These are phyloP conservation scores for Populus tremula DNA, from an alignment of 345 rosid genomes.

Conservation along the genomic window DNA sequence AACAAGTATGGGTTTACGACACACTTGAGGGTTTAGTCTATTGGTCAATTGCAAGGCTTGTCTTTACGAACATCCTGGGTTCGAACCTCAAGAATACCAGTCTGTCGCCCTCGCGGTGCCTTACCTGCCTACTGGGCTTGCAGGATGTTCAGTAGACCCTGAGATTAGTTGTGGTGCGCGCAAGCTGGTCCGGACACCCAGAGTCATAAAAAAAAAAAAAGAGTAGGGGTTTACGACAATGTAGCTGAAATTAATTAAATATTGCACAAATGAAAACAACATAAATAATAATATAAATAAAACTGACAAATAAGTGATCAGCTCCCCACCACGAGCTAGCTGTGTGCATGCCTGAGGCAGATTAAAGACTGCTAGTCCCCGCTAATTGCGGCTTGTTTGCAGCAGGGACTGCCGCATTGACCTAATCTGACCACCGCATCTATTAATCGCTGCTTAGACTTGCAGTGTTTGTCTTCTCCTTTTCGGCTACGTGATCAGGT, in stretches of 20 bases:
- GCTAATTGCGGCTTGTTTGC: slow-evolving; percentile 15
- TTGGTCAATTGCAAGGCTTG: too few species aligned
- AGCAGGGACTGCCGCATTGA: slow-evolving; percentile 4
- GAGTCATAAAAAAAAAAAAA: too few species aligned
- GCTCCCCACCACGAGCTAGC: background rate
- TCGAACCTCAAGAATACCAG: too few species aligned
- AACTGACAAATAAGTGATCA: background rate
- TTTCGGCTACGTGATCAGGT: background rate
- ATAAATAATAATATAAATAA: background rate
- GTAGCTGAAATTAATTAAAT: background rate
- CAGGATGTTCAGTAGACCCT: too few species aligned
- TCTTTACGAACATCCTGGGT: too few species aligned
- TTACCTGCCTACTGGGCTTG: too few species aligned
- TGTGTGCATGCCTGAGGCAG: background rate
- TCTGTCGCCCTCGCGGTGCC: too few species aligned
- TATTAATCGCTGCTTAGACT: background rate
- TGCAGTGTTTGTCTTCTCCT: too few species aligned
- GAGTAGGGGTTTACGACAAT: background rate
- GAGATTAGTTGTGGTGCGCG: too few species aligned
- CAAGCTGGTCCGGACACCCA: too few species aligned
- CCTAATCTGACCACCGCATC: background rate
- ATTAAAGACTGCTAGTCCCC: background rate
- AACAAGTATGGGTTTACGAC: background rate
- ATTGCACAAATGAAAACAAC: background rate
- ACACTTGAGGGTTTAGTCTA: too few species aligned